Base-by-base conservation (phyloP, 2,329 filamentous ascomycete species). In the Fusarium metavorans region DNA sequence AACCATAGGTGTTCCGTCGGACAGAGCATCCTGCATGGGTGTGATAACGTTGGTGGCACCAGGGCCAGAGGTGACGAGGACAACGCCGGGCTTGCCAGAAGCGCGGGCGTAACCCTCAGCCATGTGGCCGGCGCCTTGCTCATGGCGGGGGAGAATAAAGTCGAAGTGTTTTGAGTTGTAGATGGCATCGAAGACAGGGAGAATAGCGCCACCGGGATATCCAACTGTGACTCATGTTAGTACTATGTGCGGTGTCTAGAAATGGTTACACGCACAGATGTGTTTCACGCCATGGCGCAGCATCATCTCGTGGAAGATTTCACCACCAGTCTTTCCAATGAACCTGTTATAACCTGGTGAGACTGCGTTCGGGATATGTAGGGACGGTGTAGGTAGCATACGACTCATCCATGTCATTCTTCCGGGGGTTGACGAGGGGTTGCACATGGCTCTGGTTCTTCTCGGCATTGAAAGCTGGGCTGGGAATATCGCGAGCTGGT, bases 291-390 rank as follows among this genome's bases (percentile, higher is more conserved):
- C 90, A 79, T 96, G 94, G 81, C 96, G 90, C 72, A 97, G 89
- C 95, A 99, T 98, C 96, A 98, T 98, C 86, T 98, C 96, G 84
- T 98, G 95, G 85, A 98, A 98, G 79, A 98, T 98, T 84, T 98
- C 93, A 81, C 97, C 97, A 81, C 97, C 96, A 59, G 92, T 97
- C 89, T 95, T 96, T 74, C 96, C 96, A 81, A 98, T 95, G 84
- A 98, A 97, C 70, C 92, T 94, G 76, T 34, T 27, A 56, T 60
- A 52, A 64, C 58, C 20, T 52, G 25, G 57, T 70, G 25, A 58
- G 59, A 66, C 39, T 27, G 30, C 34, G 63, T 66, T 45, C 30
- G 27, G 30, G 34, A 32, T 27, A 23, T 65, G 43, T 34, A 66
- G 35, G 20, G 25, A 45, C 41, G 27, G 45, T 48, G 57, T 50